These are phyloP conservation scores for Pythium phragmitis DNA, from an alignment of 352 stramenopile genomes.

Conservation along the genomic window DNA sequence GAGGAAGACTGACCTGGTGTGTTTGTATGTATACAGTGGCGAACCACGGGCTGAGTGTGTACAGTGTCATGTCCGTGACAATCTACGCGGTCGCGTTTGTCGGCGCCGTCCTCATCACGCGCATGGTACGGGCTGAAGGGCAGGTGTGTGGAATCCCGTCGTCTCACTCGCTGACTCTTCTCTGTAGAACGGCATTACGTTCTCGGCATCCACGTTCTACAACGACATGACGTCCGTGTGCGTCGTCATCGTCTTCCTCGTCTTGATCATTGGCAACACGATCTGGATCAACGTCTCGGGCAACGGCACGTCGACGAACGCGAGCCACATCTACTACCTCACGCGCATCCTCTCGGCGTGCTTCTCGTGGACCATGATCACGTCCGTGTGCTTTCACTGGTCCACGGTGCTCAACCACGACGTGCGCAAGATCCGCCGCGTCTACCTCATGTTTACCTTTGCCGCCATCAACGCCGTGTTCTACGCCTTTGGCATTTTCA, in stretches of 20 bases:
- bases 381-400: slow-evolving; percentile 86
- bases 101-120: slow-evolving; percentile 72
- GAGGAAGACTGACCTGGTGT: neutral
- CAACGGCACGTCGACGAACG: slow-evolving; percentile 39
- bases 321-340: slow-evolving; percentile 75
- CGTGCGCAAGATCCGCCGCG: slow-evolving; percentile 47
- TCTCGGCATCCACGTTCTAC: slow-evolving; percentile 74
- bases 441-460: slow-evolving; percentile 62
- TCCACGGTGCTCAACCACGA: slow-evolving; percentile 69
- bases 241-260: slow-evolving; percentile 68
- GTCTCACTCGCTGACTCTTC: neutral
- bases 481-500: slow-evolving; percentile 66
- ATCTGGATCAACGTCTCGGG: slow-evolving; percentile 82
- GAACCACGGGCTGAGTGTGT: slow-evolving; percentile 65
- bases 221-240: slow-evolving; percentile 85
- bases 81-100: slow-evolving; percentile 78
- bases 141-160: neutral
- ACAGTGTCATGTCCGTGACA: slow-evolving; percentile 85
- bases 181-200: slow-evolving; percentile 73
- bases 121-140: slow-evolving; percentile 50
- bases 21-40: slow-evolving; percentile 8
- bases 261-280: slow-evolving; percentile 72
- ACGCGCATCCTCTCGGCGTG: slow-evolving; percentile 62
- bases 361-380: slow-evolving; percentile 87
- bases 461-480: slow-evolving; percentile 63